Conservation (phyloP, 1,284 basidiomycete species). For the Malassezia sp. region DNA sequence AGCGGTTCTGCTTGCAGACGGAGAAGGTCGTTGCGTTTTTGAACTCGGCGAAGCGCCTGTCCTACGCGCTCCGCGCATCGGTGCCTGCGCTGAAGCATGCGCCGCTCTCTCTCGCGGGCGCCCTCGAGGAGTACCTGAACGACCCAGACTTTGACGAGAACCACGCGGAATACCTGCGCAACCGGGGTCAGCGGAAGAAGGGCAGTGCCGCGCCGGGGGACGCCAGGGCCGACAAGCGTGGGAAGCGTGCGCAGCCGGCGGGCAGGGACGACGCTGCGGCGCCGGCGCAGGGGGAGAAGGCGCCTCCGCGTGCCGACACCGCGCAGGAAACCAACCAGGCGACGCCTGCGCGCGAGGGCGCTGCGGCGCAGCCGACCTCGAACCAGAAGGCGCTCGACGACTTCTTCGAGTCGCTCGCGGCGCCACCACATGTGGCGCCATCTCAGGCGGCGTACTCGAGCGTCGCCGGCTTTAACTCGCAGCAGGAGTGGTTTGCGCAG, state of each 20-base stretch:
- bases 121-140: constrained; percentile 87
- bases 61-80: constrained; percentile 80
- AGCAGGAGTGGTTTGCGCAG: constrained; percentile 24
- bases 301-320: no score
- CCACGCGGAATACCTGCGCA: constrained; percentile 71
- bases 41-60: constrained; percentile 78
- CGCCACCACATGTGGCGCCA: constrained; percentile 63
- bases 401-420: constrained; percentile 84
- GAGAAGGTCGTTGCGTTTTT: constrained; percentile 88
- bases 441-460: constrained; percentile 50
- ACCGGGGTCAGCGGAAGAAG: constrained; percentile 48
- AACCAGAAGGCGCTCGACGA: constrained; percentile 56
- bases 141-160: constrained; percentile 95
- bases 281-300: constrained; percentile 18
- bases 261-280: constrained; percentile 28
- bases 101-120: constrained; percentile 78
- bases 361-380: constrained; percentile 8
- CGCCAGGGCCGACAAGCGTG: constrained; percentile 12
- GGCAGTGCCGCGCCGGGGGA: constrained; percentile 9
- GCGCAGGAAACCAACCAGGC: no score
- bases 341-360: no score
- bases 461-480: constrained; percentile 23
- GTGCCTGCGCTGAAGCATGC: constrained; percentile 93
- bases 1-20: constrained; percentile 86
- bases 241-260: constrained; percentile 22